Evolutionary conservation across 257 asterid species (phyloP), one percentile per base, ranked within the genome.

Genomic region (Solanum pennellii): DNA sequence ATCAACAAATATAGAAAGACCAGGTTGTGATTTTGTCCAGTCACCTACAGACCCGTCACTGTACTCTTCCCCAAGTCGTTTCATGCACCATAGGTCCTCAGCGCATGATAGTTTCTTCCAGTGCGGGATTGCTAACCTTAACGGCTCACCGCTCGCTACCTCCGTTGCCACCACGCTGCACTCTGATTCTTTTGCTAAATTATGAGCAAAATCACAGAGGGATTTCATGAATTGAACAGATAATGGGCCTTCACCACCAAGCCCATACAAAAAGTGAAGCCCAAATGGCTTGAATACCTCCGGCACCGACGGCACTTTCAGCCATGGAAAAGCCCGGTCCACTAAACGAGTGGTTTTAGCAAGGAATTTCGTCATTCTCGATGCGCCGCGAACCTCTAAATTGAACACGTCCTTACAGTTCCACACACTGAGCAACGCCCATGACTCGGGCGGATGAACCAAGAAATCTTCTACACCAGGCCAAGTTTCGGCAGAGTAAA

Each of bases 141-240:
- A 95, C 92, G 97, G 98, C 23, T 95, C 98, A 9, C 80, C 12
- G 1, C 86, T 68, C 0, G 96, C 96, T 68, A 96, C 98, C 92
- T 96, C 99, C 14, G 99, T 94, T 7, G 96, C 99, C 92, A 96
- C 98, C 89, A 96, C 99, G 4, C 93, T 96, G 9, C 98, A 94
- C 27, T 93, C 94, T 11, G 88, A 74, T 1, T 93, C 94, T 86
- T 91, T 91, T 0, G 96, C 99, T 86, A 96, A 1, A 77, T 96
- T 95, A 27, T 95, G 98, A n/a, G 98, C 98, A 86, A 60, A 41
- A 12, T 89, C 91, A 72, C 98, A 96, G 0, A 95, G 86, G 20
- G 93, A 91, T 88, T 71, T 91, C 3, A 86, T 49, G 44, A 91
- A 76, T 56, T 86, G 87, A 3, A 41, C 92, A 4, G 91, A 83